These are phyloP conservation scores for Backusella sp. DNA, from an alignment of 192 early-diverging fungal genomes.

Conservation along the genomic window DNA sequence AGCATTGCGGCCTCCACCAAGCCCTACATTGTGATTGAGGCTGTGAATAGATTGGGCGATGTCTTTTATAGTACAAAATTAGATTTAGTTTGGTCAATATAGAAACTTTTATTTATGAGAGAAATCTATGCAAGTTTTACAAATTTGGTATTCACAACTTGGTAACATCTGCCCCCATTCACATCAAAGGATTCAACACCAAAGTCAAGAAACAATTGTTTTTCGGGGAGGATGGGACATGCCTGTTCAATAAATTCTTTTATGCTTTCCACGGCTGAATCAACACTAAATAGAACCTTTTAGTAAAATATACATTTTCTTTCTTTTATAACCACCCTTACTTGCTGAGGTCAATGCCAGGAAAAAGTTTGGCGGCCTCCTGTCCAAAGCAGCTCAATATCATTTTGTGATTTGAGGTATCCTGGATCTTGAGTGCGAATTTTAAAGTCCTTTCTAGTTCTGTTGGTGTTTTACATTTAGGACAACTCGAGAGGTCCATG, in stretches of 20 bases:
- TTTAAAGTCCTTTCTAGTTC: neutral
- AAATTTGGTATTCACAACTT: neutral
- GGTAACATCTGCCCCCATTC: neutral
- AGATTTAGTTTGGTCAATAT: neutral
- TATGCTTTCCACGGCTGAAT: neutral
- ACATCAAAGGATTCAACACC: neutral
- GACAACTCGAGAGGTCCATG: neutral
- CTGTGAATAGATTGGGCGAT: conserved; percentile 1
- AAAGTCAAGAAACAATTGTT: neutral
- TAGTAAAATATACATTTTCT: too few relatives aligned
- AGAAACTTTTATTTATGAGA: neutral
- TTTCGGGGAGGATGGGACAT: neutral
- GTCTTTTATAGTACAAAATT: neutral
- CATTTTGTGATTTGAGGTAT: neutral
- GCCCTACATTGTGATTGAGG: neutral
- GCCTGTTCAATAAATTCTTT: neutral
- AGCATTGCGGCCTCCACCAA: neutral
- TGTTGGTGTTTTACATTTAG: neutral
- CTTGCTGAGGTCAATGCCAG: neutral
- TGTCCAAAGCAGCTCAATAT: neutral
- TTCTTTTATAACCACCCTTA: neutral
- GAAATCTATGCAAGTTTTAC: neutral
- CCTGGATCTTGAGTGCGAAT: neutral
- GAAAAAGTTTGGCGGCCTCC: neutral
- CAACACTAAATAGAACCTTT: neutral